Evolutionary conservation across 768 basidiomycete genomes (phyloP), one percentile per base, ranked within the genome.

Genomic region (Mycena pura): DNA sequence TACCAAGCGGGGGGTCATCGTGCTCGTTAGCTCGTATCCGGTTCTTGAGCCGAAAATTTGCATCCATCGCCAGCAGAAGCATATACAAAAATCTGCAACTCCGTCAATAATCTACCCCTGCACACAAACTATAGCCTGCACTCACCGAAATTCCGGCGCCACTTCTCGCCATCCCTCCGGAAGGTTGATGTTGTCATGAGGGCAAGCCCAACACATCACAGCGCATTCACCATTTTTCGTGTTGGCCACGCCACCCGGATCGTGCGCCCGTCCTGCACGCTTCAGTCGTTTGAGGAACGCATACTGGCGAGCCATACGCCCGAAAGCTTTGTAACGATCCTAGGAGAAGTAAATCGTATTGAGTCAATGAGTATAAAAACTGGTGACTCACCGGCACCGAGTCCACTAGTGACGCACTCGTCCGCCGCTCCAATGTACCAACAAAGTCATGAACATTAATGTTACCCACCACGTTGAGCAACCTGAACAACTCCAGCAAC

Each of bases 191-290:
- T 45, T 60, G 13, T 27, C 45, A 3, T 56, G 49, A 8, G 66
- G 64, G 31, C 66, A 68, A 6, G 66, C 47, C 64, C 63, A 64
- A 49, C 66, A 67, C 3, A 21, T 24, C 2, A 62, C 55, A 2
- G 64, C 64, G 5, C 39, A 7, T 3, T 21, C 53, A 2, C 63
- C 66, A 10, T 19, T 9, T 47, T 4, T 5, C 5, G 60, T 57
- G 5, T 41, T 32, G 9, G 11, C 5, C 19, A 67, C 9, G 15
- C 52, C 48, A n/a, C 36, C 25, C 11, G 21, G 3, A 13, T 27
- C 34, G 34, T 65, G 60, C 3, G 13, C 59, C 5, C 43, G 17
- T 1, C 63, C 66, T 9, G 63, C 39, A 2, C 63, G 66, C 25
- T 50, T 57, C 8, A 44, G 28, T 5, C 21, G 47, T 19, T 46